Evolutionary conservation across 805 yeast species (phyloP), one percentile per base, ranked within the genome.

Genomic region (Monosporozyma yasuniensis): DNA sequence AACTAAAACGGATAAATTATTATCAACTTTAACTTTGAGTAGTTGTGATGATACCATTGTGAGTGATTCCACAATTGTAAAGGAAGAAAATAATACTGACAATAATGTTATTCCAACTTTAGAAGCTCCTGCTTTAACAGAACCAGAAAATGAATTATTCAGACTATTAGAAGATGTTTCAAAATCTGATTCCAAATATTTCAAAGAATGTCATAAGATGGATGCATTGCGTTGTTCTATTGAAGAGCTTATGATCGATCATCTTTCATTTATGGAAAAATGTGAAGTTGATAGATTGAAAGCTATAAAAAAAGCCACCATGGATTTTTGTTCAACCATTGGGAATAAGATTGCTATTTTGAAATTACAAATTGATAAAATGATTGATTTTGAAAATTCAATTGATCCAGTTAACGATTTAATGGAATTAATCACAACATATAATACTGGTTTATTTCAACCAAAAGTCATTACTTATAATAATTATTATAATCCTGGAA

Each of bases 241-340:
- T 44, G 96, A 88, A 64, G 91, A 84, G 59, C 62, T 76, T 32
- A 72, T 84, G 50, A 76, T 83, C 63, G 90, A 83, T 56, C 90
- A 85, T 60, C 70, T 83, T 47, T 67, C 81, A 21, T 86, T 83
- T 62, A 80, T 87, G 86, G 91, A 87, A 63, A 77, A 81, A 58
- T 87, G 93, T 68, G 96, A 87, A 67, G 65, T 78, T 34, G 95
- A 87, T 66, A 75, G 96, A 54, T 71, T 85, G 52, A 74, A 76
- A 54, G 93, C 93, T 0, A 69, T 87, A 53, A 86, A 87, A 64
- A 83, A 84, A 52, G 90, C 82, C 1, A 76, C 84, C 10, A 72
- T 79, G 47, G 95, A 87, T 62, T 85, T 84, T 56, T 69, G 84
- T 21, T 79, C 87, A 0, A 74, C 84, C 2, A 72, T 85, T 34